These are phyloP conservation scores for Leptomonas seymouri DNA, from an alignment of 208 protist species.

Conservation along the genomic window DNA sequence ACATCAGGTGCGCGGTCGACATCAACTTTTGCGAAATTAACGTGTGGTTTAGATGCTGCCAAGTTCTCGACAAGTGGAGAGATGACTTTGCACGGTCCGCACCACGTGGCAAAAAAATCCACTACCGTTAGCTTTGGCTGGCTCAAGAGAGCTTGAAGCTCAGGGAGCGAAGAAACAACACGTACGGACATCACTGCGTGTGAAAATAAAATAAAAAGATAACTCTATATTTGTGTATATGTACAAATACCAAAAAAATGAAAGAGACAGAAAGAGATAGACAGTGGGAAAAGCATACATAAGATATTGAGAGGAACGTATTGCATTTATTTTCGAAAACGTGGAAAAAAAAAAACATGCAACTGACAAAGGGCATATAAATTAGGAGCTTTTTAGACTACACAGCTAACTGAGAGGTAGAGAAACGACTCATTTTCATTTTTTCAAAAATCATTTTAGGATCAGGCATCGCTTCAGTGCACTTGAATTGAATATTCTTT, in stretches of 20 bases:
- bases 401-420: slow-evolving; percentile 1
- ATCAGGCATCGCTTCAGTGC: no score
- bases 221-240: neutral
- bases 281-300: no score
- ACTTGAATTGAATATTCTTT: slow-evolving; percentile 1
- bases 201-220: neutral
- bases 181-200: slow-evolving; percentile 38
- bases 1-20: slow-evolving; percentile 57
- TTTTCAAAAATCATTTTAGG: neutral
- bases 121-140: slow-evolving; percentile 68
- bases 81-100: slow-evolving; percentile 64
- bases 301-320: no score
- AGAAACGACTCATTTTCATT: neutral
- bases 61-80: slow-evolving; percentile 60
- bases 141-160: slow-evolving; percentile 44
- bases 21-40: slow-evolving; percentile 77
- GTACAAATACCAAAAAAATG: slow-evolving; percentile 4
- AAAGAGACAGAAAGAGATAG: no score
- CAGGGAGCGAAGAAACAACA: slow-evolving; percentile 36
- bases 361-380: no score
- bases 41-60: slow-evolving; percentile 50
- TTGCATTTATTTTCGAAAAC: no score
- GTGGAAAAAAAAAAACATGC: slow-evolving; percentile 15
- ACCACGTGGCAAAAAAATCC: slow-evolving; percentile 82
- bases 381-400: no score